Percentiles rank a stretch among this genome's conserved stretches.
Conservation (phyloP, 2,329 filamentous ascomycete species). For the Aureobasidium sp. region DNA sequence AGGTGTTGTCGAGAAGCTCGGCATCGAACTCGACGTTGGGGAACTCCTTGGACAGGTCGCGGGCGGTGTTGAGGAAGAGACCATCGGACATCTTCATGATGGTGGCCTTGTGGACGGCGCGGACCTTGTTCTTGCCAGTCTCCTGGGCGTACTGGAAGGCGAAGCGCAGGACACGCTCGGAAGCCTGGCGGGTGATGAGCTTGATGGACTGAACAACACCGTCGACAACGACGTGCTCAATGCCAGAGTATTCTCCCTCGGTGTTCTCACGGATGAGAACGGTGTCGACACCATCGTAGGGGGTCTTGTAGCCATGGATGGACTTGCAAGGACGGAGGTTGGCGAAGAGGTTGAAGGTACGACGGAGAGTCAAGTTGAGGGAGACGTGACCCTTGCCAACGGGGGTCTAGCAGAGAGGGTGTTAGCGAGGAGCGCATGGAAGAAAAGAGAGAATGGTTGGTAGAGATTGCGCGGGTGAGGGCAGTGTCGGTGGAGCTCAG, state of each 20-base stretch:
- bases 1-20: slow-evolving; percentile 98
- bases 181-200: slow-evolving; percentile 93
- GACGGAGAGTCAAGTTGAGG: slow-evolving; percentile 94
- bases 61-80: slow-evolving; percentile 85
- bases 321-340: slow-evolving; percentile 98
- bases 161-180: slow-evolving; percentile 90
- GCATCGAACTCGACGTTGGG: slow-evolving; percentile 93
- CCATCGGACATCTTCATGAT: slow-evolving; percentile 99
- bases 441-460: not conserved
- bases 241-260: slow-evolving; percentile 98
- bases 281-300: slow-evolving; percentile 94
- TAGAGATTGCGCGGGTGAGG: not conserved
- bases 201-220: slow-evolving; percentile 99
- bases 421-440: not conserved
- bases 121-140: slow-evolving; percentile 92
- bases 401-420: slow-evolving; percentile 56
- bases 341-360: slow-evolving; percentile 99
- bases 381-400: slow-evolving; percentile 99
- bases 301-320: slow-evolving; percentile 95
- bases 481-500: not conserved
- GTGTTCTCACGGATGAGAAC: slow-evolving; percentile 99
- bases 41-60: slow-evolving; percentile 88
- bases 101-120: slow-evolving; percentile 98
- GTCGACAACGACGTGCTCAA: slow-evolving; percentile 96
- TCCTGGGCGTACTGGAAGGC: slow-evolving; percentile 97